Conservation (phyloP, 2,329 filamentous ascomycete species). For the Aspergillus sp. region DNA sequence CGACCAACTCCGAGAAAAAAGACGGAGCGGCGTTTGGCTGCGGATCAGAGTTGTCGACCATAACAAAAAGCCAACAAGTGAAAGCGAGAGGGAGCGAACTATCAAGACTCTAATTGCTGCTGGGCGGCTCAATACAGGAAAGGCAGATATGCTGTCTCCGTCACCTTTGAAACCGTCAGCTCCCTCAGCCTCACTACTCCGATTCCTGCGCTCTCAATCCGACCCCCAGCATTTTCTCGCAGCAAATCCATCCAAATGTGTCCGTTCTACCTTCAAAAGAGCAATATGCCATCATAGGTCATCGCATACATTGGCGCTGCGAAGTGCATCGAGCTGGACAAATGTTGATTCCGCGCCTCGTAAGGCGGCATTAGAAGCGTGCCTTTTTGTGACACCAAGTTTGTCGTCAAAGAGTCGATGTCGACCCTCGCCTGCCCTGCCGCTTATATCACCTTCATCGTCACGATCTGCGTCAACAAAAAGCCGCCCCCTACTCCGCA, state of each 20-base stretch:
- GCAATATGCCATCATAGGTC: slow-evolving; percentile 8
- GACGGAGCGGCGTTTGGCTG: not conserved
- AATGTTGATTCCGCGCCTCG: slow-evolving; percentile 13
- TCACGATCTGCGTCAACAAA: slow-evolving; percentile 27
- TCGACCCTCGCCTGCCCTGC: slow-evolving; percentile 6
- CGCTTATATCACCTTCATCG: slow-evolving; percentile 5
- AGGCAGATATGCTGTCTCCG: slow-evolving; percentile 34
- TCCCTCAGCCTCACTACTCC: slow-evolving; percentile 58
- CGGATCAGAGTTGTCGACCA: not conserved
- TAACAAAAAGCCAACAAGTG: not conserved
- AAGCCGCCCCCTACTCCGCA: slow-evolving; percentile 30
- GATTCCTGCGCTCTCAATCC: slow-evolving; percentile 69
- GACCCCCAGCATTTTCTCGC: slow-evolving; percentile 53
- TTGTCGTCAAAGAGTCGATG: slow-evolving; percentile 9
- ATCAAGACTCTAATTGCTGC: not conserved
- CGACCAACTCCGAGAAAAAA: not conserved
- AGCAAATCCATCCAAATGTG: slow-evolving; percentile 29
- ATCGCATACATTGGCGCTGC: slow-evolving; percentile 12
- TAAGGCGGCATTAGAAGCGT: slow-evolving; percentile 23
- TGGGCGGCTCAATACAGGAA: slow-evolving; percentile 4
- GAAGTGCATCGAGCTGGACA: slow-evolving; percentile 17
- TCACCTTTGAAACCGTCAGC: slow-evolving; percentile 31
- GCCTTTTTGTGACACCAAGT: slow-evolving; percentile 19
- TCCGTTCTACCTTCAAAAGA: slow-evolving; percentile 4
- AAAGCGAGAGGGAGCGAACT: slow-evolving; percentile 11